Conservation (phyloP, 163 green algal species). For the Coccomyxa subellipsoidea region DNA sequence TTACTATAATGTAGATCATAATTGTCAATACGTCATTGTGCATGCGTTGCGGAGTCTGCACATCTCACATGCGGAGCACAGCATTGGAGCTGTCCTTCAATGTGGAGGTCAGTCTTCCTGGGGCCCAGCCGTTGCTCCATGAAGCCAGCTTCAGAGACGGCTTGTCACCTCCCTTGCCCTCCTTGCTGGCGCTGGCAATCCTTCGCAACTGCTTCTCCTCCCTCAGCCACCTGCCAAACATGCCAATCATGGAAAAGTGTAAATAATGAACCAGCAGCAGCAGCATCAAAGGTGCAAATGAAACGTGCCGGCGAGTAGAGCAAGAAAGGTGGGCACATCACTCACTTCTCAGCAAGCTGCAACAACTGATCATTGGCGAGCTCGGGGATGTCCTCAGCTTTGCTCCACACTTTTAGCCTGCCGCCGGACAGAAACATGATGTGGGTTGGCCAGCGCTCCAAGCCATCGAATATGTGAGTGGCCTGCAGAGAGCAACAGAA, state of each 20-base stretch:
- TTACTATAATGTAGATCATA: no score
- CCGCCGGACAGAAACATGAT: slow-evolving; percentile 76
- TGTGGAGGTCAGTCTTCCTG: slow-evolving; percentile 61
- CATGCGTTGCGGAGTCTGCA: neutral
- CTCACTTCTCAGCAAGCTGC: slow-evolving; percentile 56
- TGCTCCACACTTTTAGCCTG: slow-evolving; percentile 41
- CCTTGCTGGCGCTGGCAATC: slow-evolving; percentile 26
- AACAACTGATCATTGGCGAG: slow-evolving; percentile 63
- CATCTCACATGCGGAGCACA: slow-evolving; percentile 71
- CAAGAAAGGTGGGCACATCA: neutral
- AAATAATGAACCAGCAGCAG: neutral
- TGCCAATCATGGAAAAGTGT: neutral
- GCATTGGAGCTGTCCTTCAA: slow-evolving; percentile 70
- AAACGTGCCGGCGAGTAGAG: neutral
- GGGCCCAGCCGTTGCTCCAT: slow-evolving; percentile 85
- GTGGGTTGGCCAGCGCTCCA: slow-evolving; percentile 87
- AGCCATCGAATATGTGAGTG: slow-evolving; percentile 95
- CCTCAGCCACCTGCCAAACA: slow-evolving; percentile 40
- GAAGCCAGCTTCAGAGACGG: slow-evolving; percentile 30
- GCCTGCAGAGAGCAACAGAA: slow-evolving; percentile 55
- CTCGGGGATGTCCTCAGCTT: slow-evolving; percentile 47
- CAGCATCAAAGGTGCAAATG: neutral
- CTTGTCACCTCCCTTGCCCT: neutral
- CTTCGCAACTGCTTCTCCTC: slow-evolving; percentile 54
- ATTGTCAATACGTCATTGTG: no score